Conservation (phyloP, 2,329 filamentous ascomycete species). For the Lachnellula arida region DNA sequence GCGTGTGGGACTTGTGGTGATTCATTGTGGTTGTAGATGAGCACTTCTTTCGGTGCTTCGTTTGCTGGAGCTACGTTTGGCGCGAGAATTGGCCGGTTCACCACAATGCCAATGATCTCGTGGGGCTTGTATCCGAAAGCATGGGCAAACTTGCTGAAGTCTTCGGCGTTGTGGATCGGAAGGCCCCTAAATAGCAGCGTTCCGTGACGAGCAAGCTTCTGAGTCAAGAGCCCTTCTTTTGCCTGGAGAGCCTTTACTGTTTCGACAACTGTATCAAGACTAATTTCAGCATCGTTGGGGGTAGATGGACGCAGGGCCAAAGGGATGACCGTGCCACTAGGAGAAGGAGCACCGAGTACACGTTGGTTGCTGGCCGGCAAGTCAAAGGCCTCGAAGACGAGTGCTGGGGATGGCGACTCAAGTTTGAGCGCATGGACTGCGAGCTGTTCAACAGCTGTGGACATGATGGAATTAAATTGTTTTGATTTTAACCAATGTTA, state of each 20-base stretch:
- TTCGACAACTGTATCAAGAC: neutral
- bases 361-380: neutral
- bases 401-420: neutral
- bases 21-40: conserved; percentile 49
- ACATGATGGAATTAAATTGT: neutral
- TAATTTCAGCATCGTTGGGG: neutral
- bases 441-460: neutral
- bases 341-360: neutral
- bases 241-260: conserved; percentile 37
- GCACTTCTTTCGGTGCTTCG: conserved; percentile 42
- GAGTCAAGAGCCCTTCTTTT: conserved; percentile 34
- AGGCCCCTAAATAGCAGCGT: conserved; percentile 43
- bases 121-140: conserved; percentile 44
- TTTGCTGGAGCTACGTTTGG: conserved; percentile 44
- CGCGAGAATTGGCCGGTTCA: conserved; percentile 40
- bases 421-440: neutral
- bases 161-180: conserved; percentile 40
- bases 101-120: conserved; percentile 48
- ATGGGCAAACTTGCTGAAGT: conserved; percentile 46
- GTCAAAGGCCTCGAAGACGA: neutral
- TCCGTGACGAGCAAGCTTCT: conserved; percentile 41
- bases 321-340: neutral
- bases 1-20: conserved; percentile 47
- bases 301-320: neutral
- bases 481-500: no score